Evolutionary conservation across 23 red algal species (phyloP).

Genomic region (Gracilaria vermiculophylla): DNA sequence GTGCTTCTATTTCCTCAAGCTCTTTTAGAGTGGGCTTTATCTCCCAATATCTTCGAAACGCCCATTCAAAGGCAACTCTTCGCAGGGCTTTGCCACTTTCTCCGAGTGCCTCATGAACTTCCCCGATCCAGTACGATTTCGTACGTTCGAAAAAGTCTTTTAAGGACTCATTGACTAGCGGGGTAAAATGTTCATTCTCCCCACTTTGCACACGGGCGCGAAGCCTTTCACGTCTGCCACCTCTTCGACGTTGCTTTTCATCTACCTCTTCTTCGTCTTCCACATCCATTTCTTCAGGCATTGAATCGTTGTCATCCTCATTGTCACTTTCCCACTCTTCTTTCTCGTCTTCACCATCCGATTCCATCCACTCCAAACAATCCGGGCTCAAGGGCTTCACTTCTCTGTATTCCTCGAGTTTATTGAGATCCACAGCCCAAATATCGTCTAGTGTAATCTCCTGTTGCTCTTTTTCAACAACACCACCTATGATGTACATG

Average conservation of each 20-base stretch:
- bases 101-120: constrained; percentile 74
- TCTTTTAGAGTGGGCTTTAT: constrained; percentile 74
- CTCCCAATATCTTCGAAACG: constrained; percentile 70
- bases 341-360: constrained; percentile 56
- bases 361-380: constrained; percentile 69
- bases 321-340: constrained; percentile 21
- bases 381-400: constrained; percentile 56
- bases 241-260: constrained; percentile 30
- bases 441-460: constrained; percentile 79
- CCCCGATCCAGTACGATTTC: constrained; percentile 62
- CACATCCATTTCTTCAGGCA: neutral
- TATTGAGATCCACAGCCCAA: constrained; percentile 75
- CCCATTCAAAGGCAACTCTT: constrained; percentile 80
- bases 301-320: neutral
- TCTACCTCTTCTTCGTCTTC: constrained; percentile 53
- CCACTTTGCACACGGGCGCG: constrained; percentile 33
- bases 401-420: constrained; percentile 55
- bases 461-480: constrained; percentile 64
- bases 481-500: constrained; percentile 62
- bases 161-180: constrained; percentile 51
- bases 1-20: constrained; percentile 68
- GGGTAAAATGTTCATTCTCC: constrained; percentile 55
- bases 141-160: constrained; percentile 83
- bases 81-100: constrained; percentile 67
- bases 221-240: constrained; percentile 21